Evolutionary conservation across 1,284 basidiomycete species (phyloP).

Genomic region (Blastosporella zonata): DNA sequence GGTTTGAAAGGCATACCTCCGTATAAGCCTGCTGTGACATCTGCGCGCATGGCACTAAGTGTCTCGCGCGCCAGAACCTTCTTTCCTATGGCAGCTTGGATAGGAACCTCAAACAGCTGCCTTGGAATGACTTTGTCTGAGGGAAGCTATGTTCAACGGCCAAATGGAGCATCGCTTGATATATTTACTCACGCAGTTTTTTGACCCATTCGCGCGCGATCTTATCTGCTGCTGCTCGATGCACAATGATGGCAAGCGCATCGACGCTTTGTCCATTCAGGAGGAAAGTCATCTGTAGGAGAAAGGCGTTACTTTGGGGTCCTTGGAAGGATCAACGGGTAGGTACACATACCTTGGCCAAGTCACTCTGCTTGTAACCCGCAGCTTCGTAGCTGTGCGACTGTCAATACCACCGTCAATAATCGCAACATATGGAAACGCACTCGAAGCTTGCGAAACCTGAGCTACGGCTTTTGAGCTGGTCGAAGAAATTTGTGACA

Average conservation of each 20-base stretch:
- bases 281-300: slow-evolving; percentile 77
- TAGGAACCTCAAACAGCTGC: slow-evolving; percentile 92
- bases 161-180: background rate
- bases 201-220: slow-evolving; percentile 84
- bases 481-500: slow-evolving; percentile 91
- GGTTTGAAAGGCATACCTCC: slow-evolving; percentile 54
- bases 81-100: slow-evolving; percentile 83
- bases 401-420: slow-evolving; percentile 6
- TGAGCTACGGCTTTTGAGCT: slow-evolving; percentile 86
- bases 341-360: slow-evolving; percentile 64
- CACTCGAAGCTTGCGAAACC: slow-evolving; percentile 93
- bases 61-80: slow-evolving; percentile 91
- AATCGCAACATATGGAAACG: slow-evolving; percentile 45
- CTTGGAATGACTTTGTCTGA: slow-evolving; percentile 89
- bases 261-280: slow-evolving; percentile 88
- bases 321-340: no score
- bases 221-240: slow-evolving; percentile 66
- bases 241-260: slow-evolving; percentile 88
- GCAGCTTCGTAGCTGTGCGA: slow-evolving; percentile 82
- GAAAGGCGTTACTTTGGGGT: background rate
- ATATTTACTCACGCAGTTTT: slow-evolving; percentile 72
- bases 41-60: slow-evolving; percentile 84
- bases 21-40: slow-evolving; percentile 94
- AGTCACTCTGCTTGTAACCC: slow-evolving; percentile 76
- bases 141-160: background rate